Evolutionary conservation across 2,329 filamentous ascomycete species (phyloP).

Genomic region (Dactylellina leptospora): DNA sequence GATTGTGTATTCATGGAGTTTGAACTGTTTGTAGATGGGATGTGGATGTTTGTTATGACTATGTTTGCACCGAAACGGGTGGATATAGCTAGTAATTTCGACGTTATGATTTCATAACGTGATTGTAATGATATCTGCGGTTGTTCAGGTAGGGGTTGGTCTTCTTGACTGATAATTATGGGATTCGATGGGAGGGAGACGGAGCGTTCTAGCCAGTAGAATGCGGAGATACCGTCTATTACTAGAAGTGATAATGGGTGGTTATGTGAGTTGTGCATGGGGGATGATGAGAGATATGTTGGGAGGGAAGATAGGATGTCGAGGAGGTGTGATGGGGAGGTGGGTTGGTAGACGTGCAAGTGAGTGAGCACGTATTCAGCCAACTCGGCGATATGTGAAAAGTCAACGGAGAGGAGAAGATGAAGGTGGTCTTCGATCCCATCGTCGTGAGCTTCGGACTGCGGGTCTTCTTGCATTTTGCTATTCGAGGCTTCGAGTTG

Average conservation of each 20-base stretch:
- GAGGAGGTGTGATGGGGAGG: constrained; percentile 37
- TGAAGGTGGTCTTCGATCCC: constrained; percentile 25
- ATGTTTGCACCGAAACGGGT: constrained; percentile 31
- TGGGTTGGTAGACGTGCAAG: constrained; percentile 36
- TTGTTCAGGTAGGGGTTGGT: not conserved
- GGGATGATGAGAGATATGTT: constrained; percentile 23
- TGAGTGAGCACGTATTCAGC: constrained; percentile 25
- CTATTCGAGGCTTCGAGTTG: not conserved
- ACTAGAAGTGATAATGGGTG: constrained; percentile 29
- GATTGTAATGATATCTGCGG: constrained; percentile 27
- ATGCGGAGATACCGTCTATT: constrained; percentile 53
- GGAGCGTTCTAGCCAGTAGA: constrained; percentile 52
- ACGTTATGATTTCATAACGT: constrained; percentile 33
- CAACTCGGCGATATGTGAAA: constrained; percentile 22
- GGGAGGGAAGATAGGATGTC: constrained; percentile 32
- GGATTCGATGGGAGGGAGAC: constrained; percentile 1
- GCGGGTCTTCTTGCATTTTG: constrained; percentile 1
- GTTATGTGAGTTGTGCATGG: constrained; percentile 19
- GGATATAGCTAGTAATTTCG: constrained; percentile 9
- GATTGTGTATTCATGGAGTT: not conserved
- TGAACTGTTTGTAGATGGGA: constrained; percentile 10
- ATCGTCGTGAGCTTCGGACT: constrained; percentile 4
- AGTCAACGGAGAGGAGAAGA: constrained; percentile 16
- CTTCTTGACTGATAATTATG: not conserved
- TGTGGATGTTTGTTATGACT: constrained; percentile 42